Evolutionary conservation across 1,139 yeast genomes (phyloP).

Genomic region (Yamadazyma jaroonii): DNA sequence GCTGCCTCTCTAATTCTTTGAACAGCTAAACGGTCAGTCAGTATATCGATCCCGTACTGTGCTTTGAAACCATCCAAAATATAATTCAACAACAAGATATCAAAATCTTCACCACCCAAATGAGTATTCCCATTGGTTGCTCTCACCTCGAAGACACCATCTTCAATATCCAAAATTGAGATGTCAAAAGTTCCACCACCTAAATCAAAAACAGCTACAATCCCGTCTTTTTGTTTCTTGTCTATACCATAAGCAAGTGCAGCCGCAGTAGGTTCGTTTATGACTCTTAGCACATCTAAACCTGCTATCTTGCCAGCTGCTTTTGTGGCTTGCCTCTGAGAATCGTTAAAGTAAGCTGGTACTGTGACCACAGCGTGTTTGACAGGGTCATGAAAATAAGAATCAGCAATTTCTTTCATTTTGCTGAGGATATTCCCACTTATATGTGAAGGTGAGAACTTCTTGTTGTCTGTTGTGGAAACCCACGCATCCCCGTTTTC

Average conservation of each 20-base stretch:
- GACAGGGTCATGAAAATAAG: conserved; percentile 36
- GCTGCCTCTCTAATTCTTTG: conserved; percentile 74
- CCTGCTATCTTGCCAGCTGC: conserved; percentile 69
- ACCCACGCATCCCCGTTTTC: conserved; percentile 66
- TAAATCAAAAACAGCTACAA: conserved; percentile 73
- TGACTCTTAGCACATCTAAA: conserved; percentile 62
- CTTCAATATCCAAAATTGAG: conserved; percentile 74
- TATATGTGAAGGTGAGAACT: conserved; percentile 55
- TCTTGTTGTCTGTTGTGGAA: conserved; percentile 32
- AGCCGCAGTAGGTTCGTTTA: conserved; percentile 82
- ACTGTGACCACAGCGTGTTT: conserved; percentile 73
- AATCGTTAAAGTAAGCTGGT: conserved; percentile 77
- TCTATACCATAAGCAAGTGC: conserved; percentile 77
- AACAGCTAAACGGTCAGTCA: conserved; percentile 45
- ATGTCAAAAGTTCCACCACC: conserved; percentile 88
- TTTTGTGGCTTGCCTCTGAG: conserved; percentile 77
- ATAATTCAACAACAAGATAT: conserved; percentile 54
- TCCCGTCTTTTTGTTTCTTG: conserved; percentile 47
- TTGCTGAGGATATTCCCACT: conserved; percentile 50
- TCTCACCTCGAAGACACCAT: conserved; percentile 77
- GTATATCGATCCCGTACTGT: conserved; percentile 41
- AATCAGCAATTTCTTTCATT: conserved; percentile 58
- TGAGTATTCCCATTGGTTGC: conserved; percentile 86
- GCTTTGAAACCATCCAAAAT: conserved; percentile 48
- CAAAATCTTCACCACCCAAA: conserved; percentile 82